Base-by-base conservation (phyloP, 306 rosid genomes). In the Quercus rubra region DNA sequence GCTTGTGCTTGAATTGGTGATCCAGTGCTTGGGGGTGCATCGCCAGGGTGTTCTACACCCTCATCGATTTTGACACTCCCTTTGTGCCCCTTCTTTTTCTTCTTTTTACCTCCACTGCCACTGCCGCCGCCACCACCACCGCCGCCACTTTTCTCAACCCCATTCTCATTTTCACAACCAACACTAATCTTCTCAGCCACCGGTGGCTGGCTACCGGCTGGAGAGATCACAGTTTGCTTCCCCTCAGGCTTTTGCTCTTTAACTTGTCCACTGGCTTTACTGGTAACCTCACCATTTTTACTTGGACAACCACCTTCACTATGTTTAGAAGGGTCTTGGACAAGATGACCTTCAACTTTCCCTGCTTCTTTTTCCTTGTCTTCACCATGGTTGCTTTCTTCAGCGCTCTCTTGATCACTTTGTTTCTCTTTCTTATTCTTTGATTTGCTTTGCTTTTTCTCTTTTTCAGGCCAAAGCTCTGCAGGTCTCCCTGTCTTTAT, bases 401-500 rank as follows among this genome's bases (percentile, higher is more conserved):
- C 89, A 0, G 89, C 72, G 80, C 75, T 82, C 61, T 87, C 91
- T 15, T 33, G 69, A 0, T 90, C 82, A 28, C 73, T 80, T 20
- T 80, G 87, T 61, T 82, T 88, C 75, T 88, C 90, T 56, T 75
- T 79, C 58, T 75, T 41, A 41, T 41, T 84, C 55, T 85, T 85
- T 3, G 85, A 19, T 14, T 74, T 84, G 20, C 28, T 35, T 63
- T 46, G 56, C 66, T 84, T 89, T 33, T 89, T 90, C 74, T 85
- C 81, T 38, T 79, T 85, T 31, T 88, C 87, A 2, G 97, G 97
- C 98, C 97, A 91, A 19, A 90, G 58, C 74, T 94, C 97, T 6
- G 93, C 97, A 41, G 81, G 94, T 57, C 84, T 92, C 5, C 92
- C 93, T 5, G 89, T 64, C 74, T 86, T 88, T 6, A 55, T 43